These are phyloP conservation scores for Adiantum capillusveneris DNA, from an alignment of 75 land plant genomes.

Conservation along the genomic window DNA sequence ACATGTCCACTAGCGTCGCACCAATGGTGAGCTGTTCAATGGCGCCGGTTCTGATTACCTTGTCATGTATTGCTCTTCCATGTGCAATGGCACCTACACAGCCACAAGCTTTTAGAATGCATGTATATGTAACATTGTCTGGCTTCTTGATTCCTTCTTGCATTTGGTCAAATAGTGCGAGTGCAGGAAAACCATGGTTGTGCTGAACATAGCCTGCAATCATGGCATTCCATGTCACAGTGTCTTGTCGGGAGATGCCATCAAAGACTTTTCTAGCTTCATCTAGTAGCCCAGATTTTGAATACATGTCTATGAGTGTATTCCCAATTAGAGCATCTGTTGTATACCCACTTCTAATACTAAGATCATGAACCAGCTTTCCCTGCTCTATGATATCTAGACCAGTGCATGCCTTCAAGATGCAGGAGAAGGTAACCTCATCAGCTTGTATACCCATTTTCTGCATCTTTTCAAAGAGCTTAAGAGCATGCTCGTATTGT, in stretches of 20 bases:
- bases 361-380: constrained; percentile 11
- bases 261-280: constrained; percentile 33
- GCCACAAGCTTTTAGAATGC: constrained; percentile 11
- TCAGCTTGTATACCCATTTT: constrained; percentile 19
- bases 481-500: constrained; percentile 17
- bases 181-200: constrained; percentile 27
- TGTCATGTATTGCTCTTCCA: constrained; percentile 10
- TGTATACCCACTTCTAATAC: constrained; percentile 1
- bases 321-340: constrained; percentile 1
- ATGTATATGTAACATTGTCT: constrained; percentile 8
- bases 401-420: constrained; percentile 6
- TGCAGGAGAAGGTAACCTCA: neutral
- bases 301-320: constrained; percentile 14
- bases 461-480: constrained; percentile 27
- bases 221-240: constrained; percentile 57
- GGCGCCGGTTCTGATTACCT: constrained; percentile 12
- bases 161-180: constrained; percentile 38
- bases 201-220: constrained; percentile 49
- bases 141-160: constrained; percentile 6
- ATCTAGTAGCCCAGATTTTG: constrained; percentile 8
- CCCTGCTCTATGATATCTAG: neutral
- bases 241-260: constrained; percentile 23
- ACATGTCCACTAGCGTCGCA: constrained; percentile 15
- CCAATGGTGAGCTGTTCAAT: constrained; percentile 3
- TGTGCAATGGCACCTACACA: neutral